Conservation (phyloP, 192 early-diverging fungal genomes). For the Powellomyces hirtus region DNA sequence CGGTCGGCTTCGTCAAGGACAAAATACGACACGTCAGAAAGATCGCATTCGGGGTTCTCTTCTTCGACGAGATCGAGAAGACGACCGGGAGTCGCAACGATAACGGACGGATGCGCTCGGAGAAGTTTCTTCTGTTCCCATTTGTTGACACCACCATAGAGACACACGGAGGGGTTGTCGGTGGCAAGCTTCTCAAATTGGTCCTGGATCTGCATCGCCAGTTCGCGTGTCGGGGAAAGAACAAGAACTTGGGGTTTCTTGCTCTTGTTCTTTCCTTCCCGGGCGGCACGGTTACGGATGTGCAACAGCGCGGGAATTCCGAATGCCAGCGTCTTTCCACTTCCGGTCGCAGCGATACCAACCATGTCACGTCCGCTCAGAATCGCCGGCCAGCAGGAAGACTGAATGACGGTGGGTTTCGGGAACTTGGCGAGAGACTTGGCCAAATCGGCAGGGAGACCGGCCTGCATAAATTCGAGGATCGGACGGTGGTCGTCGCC, state of each 20-base stretch:
- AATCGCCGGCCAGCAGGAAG: conserved; percentile 87
- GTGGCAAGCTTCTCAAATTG: conserved; percentile 64
- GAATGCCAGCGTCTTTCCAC: conserved; percentile 43
- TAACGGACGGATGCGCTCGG: conserved; percentile 60
- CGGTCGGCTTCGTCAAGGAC: conserved; percentile 98
- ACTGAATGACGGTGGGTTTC: conserved; percentile 92
- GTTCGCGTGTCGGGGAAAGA: conserved; percentile 64
- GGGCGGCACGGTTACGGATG: conserved; percentile 42
- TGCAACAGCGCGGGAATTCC: conserved; percentile 86
- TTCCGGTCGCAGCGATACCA: conserved; percentile 70
- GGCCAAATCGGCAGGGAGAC: conserved; percentile 66
- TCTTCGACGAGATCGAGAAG: conserved; percentile 86
- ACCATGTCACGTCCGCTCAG: conserved; percentile 79
- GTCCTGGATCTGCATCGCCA: conserved; percentile 55
- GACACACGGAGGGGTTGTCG: conserved; percentile 67
- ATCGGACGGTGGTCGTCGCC: conserved; percentile 50
- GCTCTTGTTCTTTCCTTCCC: conserved; percentile 5
- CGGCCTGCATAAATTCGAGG: conserved; percentile 72
- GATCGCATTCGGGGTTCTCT: conserved; percentile 50
- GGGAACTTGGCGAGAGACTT: conserved; percentile 65
- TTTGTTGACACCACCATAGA: conserved; percentile 89
- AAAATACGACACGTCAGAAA: conserved; percentile 79
- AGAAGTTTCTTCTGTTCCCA: conserved; percentile 39
- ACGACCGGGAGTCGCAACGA: conserved; percentile 95
- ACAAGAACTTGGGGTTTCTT: conserved; percentile 50